Conservation (phyloP, 108 stramenopile species). For the Nitzschia inconspicua region DNA sequence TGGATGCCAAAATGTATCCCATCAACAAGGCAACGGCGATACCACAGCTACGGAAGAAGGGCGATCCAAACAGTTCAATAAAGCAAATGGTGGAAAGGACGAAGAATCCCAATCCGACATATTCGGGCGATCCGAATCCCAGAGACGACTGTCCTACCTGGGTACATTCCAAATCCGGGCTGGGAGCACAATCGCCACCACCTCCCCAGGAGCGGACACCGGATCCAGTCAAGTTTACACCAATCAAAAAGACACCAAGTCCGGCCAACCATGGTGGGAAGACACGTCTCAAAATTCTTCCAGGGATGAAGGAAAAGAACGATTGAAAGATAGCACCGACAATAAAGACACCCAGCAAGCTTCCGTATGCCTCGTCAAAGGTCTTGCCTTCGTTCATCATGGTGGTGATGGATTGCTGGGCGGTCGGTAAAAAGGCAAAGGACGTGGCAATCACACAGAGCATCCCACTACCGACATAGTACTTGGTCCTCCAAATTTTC, state of each 20-base stretch:
- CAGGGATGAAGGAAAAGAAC: slow-evolving; percentile 24
- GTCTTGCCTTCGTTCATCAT: slow-evolving; percentile 33
- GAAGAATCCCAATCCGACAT: slow-evolving; percentile 35
- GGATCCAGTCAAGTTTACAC: slow-evolving; percentile 33
- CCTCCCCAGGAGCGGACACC: slow-evolving; percentile 46
- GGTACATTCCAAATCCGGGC: too few relatives aligned
- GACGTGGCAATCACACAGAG: slow-evolving; percentile 42
- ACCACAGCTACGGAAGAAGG: slow-evolving; percentile 68
- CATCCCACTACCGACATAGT: slow-evolving; percentile 38
- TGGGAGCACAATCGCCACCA: slow-evolving; percentile 41
- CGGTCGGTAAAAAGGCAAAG: not conserved
- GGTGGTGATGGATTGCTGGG: slow-evolving; percentile 14
- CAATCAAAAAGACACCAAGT: slow-evolving; percentile 37
- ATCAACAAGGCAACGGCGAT: slow-evolving; percentile 54
- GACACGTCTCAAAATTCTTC: slow-evolving; percentile 19
- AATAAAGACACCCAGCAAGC: slow-evolving; percentile 39
- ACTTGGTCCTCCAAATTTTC: slow-evolving; percentile 29
- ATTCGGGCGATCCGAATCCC: slow-evolving; percentile 7
- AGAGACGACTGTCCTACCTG: slow-evolving; percentile 7
- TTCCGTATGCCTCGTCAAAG: slow-evolving; percentile 41
- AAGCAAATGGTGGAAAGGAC: slow-evolving; percentile 31
- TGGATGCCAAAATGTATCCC: slow-evolving; percentile 38
- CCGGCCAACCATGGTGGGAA: slow-evolving; percentile 38
- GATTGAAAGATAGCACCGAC: slow-evolving; percentile 33
- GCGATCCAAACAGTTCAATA: slow-evolving; percentile 34